Evolutionary conservation across 2,329 filamentous ascomycete genomes (phyloP).

Genomic region (Talaromyces islandicus): DNA sequence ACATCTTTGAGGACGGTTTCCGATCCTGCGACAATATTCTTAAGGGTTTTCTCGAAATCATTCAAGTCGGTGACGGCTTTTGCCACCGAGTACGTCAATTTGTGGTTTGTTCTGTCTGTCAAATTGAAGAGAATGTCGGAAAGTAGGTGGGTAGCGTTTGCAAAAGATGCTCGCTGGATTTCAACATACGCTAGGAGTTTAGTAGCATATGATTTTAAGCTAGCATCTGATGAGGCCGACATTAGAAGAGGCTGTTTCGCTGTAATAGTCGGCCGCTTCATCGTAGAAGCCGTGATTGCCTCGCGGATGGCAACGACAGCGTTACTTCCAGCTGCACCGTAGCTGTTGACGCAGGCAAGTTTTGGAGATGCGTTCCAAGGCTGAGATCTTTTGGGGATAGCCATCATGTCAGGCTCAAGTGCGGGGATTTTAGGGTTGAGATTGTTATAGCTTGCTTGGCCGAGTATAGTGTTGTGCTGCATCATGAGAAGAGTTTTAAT

Average conservation of each 20-base stretch:
- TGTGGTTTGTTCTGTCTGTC: slow-evolving; percentile 1
- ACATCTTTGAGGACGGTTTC: not conserved
- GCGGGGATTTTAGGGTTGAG: slow-evolving; percentile 18
- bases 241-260: slow-evolving; percentile 3
- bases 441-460: slow-evolving; percentile 16
- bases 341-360: slow-evolving; percentile 21
- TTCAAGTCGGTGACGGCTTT: not conserved
- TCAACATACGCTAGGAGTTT: not conserved
- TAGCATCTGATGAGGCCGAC: slow-evolving; percentile 1
- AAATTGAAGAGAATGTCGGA: slow-evolving; percentile 4
- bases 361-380: slow-evolving; percentile 10
- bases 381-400: slow-evolving; percentile 9
- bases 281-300: not conserved
- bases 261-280: not conserved
- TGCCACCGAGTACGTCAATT: not conserved
- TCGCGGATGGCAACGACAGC: slow-evolving; percentile 22
- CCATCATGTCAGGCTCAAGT: slow-evolving; percentile 13
- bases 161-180: not conserved
- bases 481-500: slow-evolving; percentile 21
- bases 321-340: slow-evolving; percentile 24
- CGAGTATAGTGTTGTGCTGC: slow-evolving; percentile 16
- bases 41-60: not conserved
- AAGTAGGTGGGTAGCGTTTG: not conserved
- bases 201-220: slow-evolving; percentile 3
- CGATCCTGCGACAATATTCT: not conserved